phyloP scores from a whole-genome alignment of 768 basidiomycete genomes.

The Suillus paluster region DNA sequence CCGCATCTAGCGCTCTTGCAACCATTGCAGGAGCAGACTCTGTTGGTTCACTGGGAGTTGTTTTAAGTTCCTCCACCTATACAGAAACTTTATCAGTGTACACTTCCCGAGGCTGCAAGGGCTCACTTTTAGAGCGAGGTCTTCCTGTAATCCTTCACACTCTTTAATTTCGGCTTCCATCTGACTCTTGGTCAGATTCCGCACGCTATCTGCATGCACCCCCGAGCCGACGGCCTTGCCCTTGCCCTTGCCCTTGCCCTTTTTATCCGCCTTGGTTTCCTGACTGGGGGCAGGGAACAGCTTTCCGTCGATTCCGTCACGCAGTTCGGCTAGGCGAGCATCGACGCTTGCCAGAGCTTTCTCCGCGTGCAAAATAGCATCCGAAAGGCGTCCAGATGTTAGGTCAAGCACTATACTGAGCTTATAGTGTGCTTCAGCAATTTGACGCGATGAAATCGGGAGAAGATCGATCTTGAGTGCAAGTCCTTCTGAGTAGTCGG shows the following conservation, averaged over 20 bases:
- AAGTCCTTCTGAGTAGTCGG: conserved; percentile 82
- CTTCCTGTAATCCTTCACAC: conserved; percentile 71
- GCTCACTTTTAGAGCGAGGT: conserved; percentile 81
- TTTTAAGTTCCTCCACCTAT: conserved; percentile 91
- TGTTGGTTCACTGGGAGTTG: conserved; percentile 65
- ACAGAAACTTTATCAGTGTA: not conserved
- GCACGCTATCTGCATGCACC: conserved; percentile 48
- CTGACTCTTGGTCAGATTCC: conserved; percentile 72
- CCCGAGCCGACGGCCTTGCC: conserved; percentile 65
- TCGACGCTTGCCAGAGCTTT: conserved; percentile 81
- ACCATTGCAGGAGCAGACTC: conserved; percentile 71
- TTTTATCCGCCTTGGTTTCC: conserved; percentile 44
- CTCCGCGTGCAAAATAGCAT: conserved; percentile 82
- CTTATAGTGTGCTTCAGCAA: conserved; percentile 94
- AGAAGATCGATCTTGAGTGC: conserved; percentile 73
- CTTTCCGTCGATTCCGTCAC: conserved; percentile 46
- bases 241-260: too few species aligned
- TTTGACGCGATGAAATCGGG: conserved; percentile 87
- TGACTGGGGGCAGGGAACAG: conserved; percentile 35
- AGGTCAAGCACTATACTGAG: conserved; percentile 93
- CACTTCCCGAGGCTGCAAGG: not conserved
- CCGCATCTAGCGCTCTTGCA: conserved; percentile 72
- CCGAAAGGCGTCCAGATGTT: conserved; percentile 80
- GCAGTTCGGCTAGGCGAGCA: conserved; percentile 64
- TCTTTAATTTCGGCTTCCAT: conserved; percentile 84